A percentile compares a stretch with the other conserved stretches of the same genome.
Evolutionary conservation across 73 alveolate genomes (phyloP).

Genomic region (Paramecium tetraurelia): DNA sequence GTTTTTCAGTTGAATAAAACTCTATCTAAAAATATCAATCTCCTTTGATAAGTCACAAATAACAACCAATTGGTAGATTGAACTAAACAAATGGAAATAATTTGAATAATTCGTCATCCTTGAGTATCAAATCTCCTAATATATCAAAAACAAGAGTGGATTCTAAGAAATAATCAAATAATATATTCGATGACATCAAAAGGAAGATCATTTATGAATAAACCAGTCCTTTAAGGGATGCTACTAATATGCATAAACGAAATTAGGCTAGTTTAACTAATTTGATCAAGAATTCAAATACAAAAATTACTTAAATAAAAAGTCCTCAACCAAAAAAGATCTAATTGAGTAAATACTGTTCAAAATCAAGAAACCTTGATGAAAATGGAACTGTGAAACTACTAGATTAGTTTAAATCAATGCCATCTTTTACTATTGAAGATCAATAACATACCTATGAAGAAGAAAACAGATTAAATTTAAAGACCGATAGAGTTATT

Average conservation of each 20-base stretch:
- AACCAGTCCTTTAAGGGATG: slow-evolving; percentile 49
- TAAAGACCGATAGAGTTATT: slow-evolving; percentile 27
- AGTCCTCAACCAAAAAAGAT: not conserved
- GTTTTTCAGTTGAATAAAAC: slow-evolving; percentile 18
- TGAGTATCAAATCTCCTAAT: slow-evolving; percentile 37
- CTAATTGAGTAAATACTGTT: not conserved
- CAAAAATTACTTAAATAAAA: not conserved
- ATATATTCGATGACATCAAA: slow-evolving; percentile 28
- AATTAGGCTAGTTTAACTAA: not conserved
- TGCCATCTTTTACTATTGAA: slow-evolving; percentile 42
- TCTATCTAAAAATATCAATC: slow-evolving; percentile 40
- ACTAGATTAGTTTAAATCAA: slow-evolving; percentile 28
- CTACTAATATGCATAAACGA: slow-evolving; percentile 35
- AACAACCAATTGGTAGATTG: not conserved
- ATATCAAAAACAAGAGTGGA: not conserved
- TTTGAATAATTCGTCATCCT: not conserved
- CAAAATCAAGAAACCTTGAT: slow-evolving; percentile 29
- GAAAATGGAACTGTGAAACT: slow-evolving; percentile 14
- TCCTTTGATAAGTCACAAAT: not conserved
- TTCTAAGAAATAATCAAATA: not conserved
- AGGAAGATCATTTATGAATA: not conserved
- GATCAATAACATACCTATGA: not conserved
- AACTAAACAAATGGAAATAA: not conserved
- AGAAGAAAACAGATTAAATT: not conserved
- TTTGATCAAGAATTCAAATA: not conserved